Evolutionary conservation across 495 filamentous ascomycete species (phyloP).

Genomic region (Viridothelium virens): DNA sequence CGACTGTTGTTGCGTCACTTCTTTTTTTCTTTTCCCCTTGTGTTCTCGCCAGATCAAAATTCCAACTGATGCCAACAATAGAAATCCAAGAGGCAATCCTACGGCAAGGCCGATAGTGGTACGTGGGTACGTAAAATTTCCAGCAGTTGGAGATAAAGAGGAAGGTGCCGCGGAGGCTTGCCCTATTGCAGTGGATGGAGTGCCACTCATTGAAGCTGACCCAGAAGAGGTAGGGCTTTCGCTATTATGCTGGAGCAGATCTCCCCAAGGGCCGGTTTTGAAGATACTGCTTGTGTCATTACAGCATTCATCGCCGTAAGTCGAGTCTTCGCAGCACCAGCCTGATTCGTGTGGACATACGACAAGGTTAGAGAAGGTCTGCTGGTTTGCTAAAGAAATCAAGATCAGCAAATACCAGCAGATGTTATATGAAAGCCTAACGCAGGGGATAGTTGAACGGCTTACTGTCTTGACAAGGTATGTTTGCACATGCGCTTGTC

Average conservation of each 20-base stretch:
- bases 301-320: not conserved
- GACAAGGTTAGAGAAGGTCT: not conserved
- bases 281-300: conserved; percentile 1
- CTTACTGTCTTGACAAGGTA: conserved; percentile 6
- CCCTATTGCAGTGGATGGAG: not conserved
- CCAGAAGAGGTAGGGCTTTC: conserved; percentile 4
- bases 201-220: not conserved
- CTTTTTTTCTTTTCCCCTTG: not conserved
- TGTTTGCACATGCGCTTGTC: not conserved
- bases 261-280: not conserved
- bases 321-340: conserved; percentile 2
- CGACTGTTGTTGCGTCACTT: conserved; percentile 2
- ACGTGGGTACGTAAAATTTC: not conserved
- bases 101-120: conserved; percentile 1
- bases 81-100: not conserved
- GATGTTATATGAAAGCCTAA: not conserved
- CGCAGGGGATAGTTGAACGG: not conserved
- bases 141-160: not conserved
- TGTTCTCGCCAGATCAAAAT: conserved; percentile 1
- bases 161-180: not conserved
- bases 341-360: not conserved
- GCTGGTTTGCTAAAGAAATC: not conserved
- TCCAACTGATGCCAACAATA: not conserved
- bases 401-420: not conserved
- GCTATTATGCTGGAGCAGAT: not conserved